phyloP scores from a whole-genome alignment of 2,329 filamentous ascomycete species.

The Septoria linicola region DNA sequence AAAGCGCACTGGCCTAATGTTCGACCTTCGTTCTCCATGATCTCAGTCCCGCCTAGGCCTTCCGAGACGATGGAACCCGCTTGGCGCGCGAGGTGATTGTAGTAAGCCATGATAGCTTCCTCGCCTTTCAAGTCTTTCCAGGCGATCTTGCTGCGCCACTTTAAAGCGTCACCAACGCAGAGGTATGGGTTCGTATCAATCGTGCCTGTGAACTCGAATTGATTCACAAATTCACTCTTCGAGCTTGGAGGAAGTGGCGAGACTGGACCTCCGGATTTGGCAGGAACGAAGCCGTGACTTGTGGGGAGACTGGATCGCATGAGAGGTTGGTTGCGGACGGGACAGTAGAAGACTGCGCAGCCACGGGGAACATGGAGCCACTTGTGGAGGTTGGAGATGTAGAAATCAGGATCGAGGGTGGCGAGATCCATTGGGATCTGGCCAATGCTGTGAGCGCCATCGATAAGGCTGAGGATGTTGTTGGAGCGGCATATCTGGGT shows the following conservation, averaged over 20 bases:
- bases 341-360: conserved; percentile 78
- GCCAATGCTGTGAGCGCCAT: conserved; percentile 82
- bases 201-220: conserved; percentile 68
- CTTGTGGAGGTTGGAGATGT: conserved; percentile 84
- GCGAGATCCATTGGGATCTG: conserved; percentile 70
- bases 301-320: conserved; percentile 76
- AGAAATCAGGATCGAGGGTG: conserved; percentile 75
- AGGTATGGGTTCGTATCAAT: conserved; percentile 69
- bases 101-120: conserved; percentile 64
- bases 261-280: conserved; percentile 25
- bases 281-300: conserved; percentile 70
- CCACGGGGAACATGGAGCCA: conserved; percentile 82
- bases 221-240: conserved; percentile 63
- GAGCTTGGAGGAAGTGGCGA: conserved; percentile 44
- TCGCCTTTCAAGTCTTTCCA: conserved; percentile 60
- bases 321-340: conserved; percentile 69
- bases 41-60: conserved; percentile 62
- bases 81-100: conserved; percentile 59
- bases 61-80: conserved; percentile 62
- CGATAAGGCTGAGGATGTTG: conserved; percentile 70
- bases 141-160: conserved; percentile 57
- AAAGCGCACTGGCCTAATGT: conserved; percentile 68
- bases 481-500: conserved; percentile 63
- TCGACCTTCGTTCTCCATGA: conserved; percentile 65
- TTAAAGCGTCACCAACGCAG: conserved; percentile 67